A percentile compares a stretch with the other conserved stretches of the same genome.
Conservation (phyloP, 2,329 filamentous ascomycete genomes). For the Beauveria asiatica region DNA sequence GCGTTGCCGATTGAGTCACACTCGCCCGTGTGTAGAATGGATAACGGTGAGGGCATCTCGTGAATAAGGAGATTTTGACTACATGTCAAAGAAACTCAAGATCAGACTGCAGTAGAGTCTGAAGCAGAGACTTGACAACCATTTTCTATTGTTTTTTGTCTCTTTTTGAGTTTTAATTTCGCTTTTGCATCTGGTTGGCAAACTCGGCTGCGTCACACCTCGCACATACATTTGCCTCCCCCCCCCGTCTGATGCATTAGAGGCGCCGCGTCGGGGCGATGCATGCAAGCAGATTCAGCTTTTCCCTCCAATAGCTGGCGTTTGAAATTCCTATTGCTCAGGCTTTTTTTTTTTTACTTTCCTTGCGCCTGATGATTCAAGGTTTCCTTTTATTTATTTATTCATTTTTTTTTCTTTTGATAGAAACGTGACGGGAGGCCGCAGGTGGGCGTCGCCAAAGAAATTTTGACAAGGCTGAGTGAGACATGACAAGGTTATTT, state of each 20-base stretch:
- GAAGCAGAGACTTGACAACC: too few species aligned
- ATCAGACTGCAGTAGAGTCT: too few species aligned
- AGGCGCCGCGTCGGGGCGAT: not conserved
- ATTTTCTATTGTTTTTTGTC: not conserved
- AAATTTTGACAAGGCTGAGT: too few species aligned
- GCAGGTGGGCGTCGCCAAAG: too few species aligned
- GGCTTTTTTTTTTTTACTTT: not conserved
- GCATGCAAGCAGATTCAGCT: not conserved
- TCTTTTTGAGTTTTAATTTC: too few species aligned
- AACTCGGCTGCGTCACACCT: not conserved
- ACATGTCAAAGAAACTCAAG: not conserved
- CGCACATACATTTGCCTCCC: not conserved
- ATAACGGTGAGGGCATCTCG: not conserved
- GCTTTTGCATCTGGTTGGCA: not conserved
- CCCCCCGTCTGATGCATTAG: not conserved
- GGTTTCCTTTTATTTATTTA: not conserved
- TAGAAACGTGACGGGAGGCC: too few species aligned
- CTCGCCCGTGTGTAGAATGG: not conserved
- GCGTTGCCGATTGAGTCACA: conserved; percentile 4
- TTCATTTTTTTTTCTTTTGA: not conserved
- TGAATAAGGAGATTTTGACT: not conserved
- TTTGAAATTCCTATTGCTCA: too few species aligned
- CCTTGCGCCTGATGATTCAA: not conserved
- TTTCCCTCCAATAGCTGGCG: not conserved
- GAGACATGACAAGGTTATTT: too few species aligned